These are phyloP conservation scores for Crithidia fasciculata DNA, from an alignment of 208 protist species.

Conservation along the genomic window DNA sequence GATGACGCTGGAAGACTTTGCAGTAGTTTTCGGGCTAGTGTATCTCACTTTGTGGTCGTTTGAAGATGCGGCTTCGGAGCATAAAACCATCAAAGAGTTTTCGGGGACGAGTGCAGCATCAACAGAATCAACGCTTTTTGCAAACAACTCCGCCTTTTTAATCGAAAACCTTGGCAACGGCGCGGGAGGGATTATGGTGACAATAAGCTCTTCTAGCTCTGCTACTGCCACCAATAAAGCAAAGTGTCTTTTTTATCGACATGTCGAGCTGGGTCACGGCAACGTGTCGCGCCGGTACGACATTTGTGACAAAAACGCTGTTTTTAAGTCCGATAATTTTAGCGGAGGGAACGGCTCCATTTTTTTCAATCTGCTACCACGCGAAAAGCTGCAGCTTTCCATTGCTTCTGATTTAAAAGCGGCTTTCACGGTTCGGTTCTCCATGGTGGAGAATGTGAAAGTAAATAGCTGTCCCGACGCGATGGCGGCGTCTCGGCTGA, in stretches of 20 bases:
- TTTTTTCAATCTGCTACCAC: conserved; percentile 42
- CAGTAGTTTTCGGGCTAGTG: conserved; percentile 47
- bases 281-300: conserved; percentile 36
- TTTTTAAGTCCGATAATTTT: conserved; percentile 42
- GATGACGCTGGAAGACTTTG: conserved; percentile 67
- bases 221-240: conserved; percentile 5
- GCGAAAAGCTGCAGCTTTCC: conserved; percentile 57
- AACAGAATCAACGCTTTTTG: conserved; percentile 44
- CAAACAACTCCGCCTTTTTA: conserved; percentile 58
- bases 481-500: conserved; percentile 27
- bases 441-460: conserved; percentile 29
- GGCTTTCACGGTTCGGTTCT: conserved; percentile 24
- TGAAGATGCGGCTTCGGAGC: conserved; percentile 44
- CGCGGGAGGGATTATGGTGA: conserved; percentile 45
- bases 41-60: conserved; percentile 70
- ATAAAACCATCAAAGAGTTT: conserved; percentile 39
- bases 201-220: conserved; percentile 15
- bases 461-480: conserved; percentile 30
- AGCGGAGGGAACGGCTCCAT: conserved; percentile 35
- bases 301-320: conserved; percentile 50
- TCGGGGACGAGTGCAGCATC: conserved; percentile 20
- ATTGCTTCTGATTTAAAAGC: conserved; percentile 41
- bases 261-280: background rate
- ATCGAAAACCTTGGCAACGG: conserved; percentile 44
- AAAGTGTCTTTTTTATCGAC: conserved; percentile 44